Evolutionary conservation across 2,329 filamentous ascomycete genomes (phyloP), one percentile per base, ranked within the genome.

Genomic region (Fusarium chlamydosporum): DNA sequence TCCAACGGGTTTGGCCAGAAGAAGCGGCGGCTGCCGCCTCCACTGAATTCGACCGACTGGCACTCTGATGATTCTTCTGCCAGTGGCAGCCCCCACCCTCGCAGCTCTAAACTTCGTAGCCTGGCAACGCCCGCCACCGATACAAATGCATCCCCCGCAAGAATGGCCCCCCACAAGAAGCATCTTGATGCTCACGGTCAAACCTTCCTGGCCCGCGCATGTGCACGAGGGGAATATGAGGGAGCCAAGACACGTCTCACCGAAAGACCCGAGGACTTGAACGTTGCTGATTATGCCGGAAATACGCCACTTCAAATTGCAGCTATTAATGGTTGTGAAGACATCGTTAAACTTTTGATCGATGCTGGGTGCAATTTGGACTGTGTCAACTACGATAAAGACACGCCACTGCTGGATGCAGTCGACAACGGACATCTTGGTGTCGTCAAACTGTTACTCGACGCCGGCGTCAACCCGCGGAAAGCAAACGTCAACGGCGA

Each of bases 291-390:
- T 76, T 96, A 97, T 76, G 96, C 96, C 15, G 93, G 93, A n/a
- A 98, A 98, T 75, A 96, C 95, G 1, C 96, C 96, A 26, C 84
- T 99, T 34, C 96, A 99, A 78, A 96, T 97, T 70, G 95, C 96
- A 34, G 90, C 94, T 33, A 85, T 99, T 60, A 91, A 96, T 75
- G 96, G 96, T 8, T 92, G 91, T 77, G 90, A 90, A 33, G 88
- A 96, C 56, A 94, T 98, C 58, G 96, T 98, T 38, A 90, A 92
- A 76, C 91, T 97, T 54, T 82, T 99, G 38, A 89, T 99, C 65
- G 88, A 92, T 10, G 90, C 93, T 66, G 92, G 93, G 34, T 97
- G 94, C 79, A 91, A 92, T 56, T 86, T 96, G 45, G 92, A 97
- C 74, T 95, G 87, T 74, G 83, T 90, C 60, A 90, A 91, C 73